Evolutionary conservation across 495 filamentous ascomycete species (phyloP), one percentile per base, ranked within the genome.

Genomic region (Podospora didyma): DNA sequence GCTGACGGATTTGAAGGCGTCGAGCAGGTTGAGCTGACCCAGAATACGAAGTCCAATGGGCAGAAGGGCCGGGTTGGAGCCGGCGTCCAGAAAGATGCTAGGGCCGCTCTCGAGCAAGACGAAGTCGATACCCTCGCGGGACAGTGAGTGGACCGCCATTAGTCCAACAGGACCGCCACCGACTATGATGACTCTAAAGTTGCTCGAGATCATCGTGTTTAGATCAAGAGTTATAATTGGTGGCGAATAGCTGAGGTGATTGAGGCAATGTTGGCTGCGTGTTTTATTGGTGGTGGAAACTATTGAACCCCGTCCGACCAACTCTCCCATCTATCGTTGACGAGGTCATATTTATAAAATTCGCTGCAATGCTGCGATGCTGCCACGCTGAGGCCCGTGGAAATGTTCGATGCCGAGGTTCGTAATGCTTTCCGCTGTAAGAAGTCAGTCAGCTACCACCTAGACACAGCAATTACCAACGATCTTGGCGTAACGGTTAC

Each of bases 41-140:
- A 82, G 54, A 26, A 81, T 64, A 9, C 74, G 69, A 4, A 56
- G 53, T 20, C 61, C 64, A 42, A 67, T 63, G 0, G 63, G 60
- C 41, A 67, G 76, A 11, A 75, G 35, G 0, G 64, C 75, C 10
- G 72, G 62, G 2, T 63, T 64, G 1, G 73, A 67, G 5, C 79
- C 79, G 0, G 66, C 49, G 71, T 51, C 26, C 26, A 35, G 24
- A 20, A 17, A 58, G 11, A 78, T 62, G 2, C 73, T 60, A 0
- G 44, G 24, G 16, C 66, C 53, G n/a, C 62, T 59, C 58, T 82
- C 81, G 1, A 82, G 63, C 1, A 83, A 50, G 7, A 79, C 58
- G 46, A 72, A 76, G 51, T 80, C 77, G 49, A 84, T 79, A 12
- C 62, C 64, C 1, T 63, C 63, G 28, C 62, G 60, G 0, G 67